Percentiles rank a stretch among this genome's conserved stretches.
Conservation (phyloP, 139 green algal species). For the Raphidocelis subcapitata region DNA sequence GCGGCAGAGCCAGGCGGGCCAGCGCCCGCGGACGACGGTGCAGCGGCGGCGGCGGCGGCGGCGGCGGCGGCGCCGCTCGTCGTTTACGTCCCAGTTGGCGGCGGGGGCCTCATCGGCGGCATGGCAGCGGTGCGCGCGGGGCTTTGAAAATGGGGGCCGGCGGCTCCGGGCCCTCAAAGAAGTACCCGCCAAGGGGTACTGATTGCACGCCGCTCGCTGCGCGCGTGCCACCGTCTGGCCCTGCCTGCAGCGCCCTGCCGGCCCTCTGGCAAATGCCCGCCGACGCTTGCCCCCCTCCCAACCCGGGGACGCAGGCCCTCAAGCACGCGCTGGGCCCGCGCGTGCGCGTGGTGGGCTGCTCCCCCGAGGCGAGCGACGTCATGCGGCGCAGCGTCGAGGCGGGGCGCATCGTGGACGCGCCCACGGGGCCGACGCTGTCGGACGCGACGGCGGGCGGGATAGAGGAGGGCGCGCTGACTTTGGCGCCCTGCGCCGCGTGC, state of each 20-base stretch:
- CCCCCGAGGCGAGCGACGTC: slow-evolving; percentile 45
- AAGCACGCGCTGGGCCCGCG: no score
- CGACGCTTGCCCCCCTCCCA: no score
- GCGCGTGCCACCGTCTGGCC: no score
- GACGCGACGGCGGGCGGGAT: slow-evolving; percentile 59
- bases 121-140: slow-evolving; percentile 59
- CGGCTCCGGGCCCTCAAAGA: no score
- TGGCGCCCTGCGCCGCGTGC: slow-evolving; percentile 43
- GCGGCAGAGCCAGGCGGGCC: no score
- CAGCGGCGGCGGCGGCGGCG: neutral
- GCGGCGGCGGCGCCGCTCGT: slow-evolving; percentile 10
- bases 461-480: slow-evolving; percentile 46
- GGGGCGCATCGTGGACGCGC: slow-evolving; percentile 32
- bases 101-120: slow-evolving; percentile 59
- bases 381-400: slow-evolving; percentile 51
- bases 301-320: no score
- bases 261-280: no score
- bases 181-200: no score
- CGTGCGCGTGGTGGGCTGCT: slow-evolving; percentile 39
- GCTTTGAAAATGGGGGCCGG: neutral
- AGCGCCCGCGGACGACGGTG: neutral
- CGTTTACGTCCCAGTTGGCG: slow-evolving; percentile 69
- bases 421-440: slow-evolving; percentile 44
- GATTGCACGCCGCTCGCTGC: no score
- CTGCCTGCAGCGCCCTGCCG: no score